Percentiles rank a stretch among this genome's conserved stretches.
phyloP scores from a whole-genome alignment of 441 rosid genomes.

The Lepidium campestre region DNA sequence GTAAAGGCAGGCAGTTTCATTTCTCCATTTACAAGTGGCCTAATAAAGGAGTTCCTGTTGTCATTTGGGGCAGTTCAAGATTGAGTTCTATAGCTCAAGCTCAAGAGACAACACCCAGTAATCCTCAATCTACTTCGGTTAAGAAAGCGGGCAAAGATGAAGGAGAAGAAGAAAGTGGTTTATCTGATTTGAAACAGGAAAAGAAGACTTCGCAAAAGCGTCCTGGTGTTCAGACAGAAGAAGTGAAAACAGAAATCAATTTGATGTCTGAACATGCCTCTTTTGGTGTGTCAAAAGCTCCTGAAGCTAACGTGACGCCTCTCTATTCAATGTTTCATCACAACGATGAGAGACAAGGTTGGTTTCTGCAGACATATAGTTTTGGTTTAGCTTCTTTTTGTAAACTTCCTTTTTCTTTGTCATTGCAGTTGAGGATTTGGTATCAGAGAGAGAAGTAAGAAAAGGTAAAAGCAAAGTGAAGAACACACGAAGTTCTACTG shows the following conservation, averaged over 20 bases:
- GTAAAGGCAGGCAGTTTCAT: constrained; percentile 47
- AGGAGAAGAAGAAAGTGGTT: not conserved
- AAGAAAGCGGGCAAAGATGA: constrained; percentile 6
- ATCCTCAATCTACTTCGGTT: constrained; percentile 1
- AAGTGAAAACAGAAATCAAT: constrained; percentile 20
- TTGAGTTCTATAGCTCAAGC: constrained; percentile 35
- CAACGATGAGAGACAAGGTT: constrained; percentile 30
- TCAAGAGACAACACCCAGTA: constrained; percentile 13
- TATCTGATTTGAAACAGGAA: constrained; percentile 4
- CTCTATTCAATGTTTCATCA: constrained; percentile 25
- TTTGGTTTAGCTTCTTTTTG: not conserved
- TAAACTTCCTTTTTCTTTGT: constrained; percentile 11
- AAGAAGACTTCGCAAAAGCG: constrained; percentile 8
- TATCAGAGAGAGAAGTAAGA: constrained; percentile 16
- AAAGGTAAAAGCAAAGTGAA: constrained; percentile 42
- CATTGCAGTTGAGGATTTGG: constrained; percentile 39
- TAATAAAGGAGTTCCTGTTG: constrained; percentile 57
- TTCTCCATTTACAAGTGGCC: constrained; percentile 98
- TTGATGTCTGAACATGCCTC: constrained; percentile 19
- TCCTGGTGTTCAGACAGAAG: constrained; percentile 24
- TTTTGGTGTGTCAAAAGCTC: constrained; percentile 22
- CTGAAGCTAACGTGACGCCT: constrained; percentile 34
- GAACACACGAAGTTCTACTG: constrained; percentile 20
- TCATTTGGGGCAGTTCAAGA: constrained; percentile 40
- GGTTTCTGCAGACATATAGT: not conserved